Evolutionary conservation across 129 eudicot genomes (phyloP).

Genomic region (Ambrosia artemisiifolia): DNA sequence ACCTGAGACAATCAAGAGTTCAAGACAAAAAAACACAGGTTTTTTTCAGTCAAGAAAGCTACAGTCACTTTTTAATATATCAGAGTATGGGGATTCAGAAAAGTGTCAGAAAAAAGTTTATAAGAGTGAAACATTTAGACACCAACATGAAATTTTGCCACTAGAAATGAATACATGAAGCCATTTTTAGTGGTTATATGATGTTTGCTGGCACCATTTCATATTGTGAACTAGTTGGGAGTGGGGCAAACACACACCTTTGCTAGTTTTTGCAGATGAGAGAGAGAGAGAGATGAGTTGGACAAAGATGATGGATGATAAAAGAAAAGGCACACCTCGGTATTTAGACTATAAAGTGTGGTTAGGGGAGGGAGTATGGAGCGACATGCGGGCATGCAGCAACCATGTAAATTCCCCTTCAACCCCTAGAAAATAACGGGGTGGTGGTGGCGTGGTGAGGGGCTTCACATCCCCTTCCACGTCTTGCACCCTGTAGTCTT

Average conservation of each 20-base stretch:
- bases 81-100: constrained; percentile 28
- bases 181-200: constrained; percentile 25
- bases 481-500: no score
- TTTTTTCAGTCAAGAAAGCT: constrained; percentile 23
- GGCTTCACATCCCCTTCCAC: no score
- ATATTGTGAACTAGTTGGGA: constrained; percentile 38
- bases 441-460: no score
- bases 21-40: neutral
- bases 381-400: no score
- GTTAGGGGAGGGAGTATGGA: no score
- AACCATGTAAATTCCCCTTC: no score
- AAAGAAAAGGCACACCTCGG: constrained; percentile 17
- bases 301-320: constrained; percentile 30
- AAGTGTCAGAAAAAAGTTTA: constrained; percentile 19
- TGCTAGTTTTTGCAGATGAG: constrained; percentile 48
- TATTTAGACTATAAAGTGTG: no score
- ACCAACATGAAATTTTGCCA: constrained; percentile 33
- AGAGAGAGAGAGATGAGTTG: constrained; percentile 31
- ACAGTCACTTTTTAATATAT: constrained; percentile 24
- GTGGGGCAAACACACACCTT: constrained; percentile 57
- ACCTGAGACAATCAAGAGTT: constrained; percentile 27
- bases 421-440: no score
- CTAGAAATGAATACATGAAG: constrained; percentile 25
- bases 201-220: constrained; percentile 30
- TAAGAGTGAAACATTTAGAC: neutral